Percentiles rank a stretch among this genome's conserved stretches.
These are phyloP conservation scores for Colletotrichum sp. DNA, from an alignment of 2,329 filamentous ascomycete species.

Conservation along the genomic window DNA sequence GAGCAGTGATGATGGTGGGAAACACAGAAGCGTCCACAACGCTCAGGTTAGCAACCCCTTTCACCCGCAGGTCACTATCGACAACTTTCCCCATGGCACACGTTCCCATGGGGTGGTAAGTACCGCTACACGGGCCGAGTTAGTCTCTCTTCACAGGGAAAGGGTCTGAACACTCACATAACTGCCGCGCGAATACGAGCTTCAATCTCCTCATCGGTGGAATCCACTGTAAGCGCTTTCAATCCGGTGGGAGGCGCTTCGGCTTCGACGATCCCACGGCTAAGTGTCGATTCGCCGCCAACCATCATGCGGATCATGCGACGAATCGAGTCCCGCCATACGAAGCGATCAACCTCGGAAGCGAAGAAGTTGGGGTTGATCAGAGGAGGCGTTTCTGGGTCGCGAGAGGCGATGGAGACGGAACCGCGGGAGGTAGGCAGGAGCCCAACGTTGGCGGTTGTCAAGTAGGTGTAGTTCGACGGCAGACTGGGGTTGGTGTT, in stretches of 20 bases:
- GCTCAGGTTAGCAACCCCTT: slow-evolving; percentile 38
- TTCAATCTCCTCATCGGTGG: not conserved
- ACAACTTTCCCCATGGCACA: slow-evolving; percentile 26
- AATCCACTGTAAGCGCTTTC: not conserved
- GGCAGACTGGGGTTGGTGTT: slow-evolving; percentile 7
- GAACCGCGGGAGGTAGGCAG: slow-evolving; percentile 31
- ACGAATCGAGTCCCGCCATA: slow-evolving; percentile 29
- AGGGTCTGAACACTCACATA: not conserved
- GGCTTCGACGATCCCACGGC: slow-evolving; percentile 7
- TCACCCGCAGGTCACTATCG: slow-evolving; percentile 38
- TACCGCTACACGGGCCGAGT: not conserved
- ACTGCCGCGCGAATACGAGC: not conserved
- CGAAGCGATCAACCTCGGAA: slow-evolving; percentile 34
- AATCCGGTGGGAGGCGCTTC: not conserved
- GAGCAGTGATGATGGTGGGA: slow-evolving; percentile 24
- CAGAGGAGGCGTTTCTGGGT: slow-evolving; percentile 22
- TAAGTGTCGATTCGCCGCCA: slow-evolving; percentile 19
- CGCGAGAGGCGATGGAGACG: slow-evolving; percentile 24
- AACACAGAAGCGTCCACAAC: slow-evolving; percentile 44
- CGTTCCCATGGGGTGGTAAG: not conserved
- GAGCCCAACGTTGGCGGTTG: slow-evolving; percentile 24
- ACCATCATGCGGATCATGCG: slow-evolving; percentile 26
- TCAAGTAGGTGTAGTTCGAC: slow-evolving; percentile 26
- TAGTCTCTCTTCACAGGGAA: not conserved
- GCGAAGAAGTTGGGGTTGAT: slow-evolving; percentile 35